Base-by-base conservation (phyloP, 257 asterid genomes). In the Ligustrum vulgare region DNA sequence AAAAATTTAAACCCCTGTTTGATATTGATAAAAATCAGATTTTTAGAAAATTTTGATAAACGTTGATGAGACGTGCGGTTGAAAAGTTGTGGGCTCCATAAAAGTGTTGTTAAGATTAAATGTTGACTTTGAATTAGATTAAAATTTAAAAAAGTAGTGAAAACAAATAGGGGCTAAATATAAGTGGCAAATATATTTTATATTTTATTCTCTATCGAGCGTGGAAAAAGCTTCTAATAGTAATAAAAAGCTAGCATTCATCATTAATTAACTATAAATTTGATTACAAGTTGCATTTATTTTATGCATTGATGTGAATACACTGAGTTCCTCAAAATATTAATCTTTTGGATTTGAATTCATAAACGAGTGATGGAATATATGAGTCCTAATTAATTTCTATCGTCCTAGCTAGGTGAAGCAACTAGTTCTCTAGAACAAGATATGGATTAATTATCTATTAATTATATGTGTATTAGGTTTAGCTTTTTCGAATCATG, bases 101-200 rank as follows among this genome's bases (percentile, higher is more conserved):
- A n/a, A n/a, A n/a, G n/a, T n/a, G n/a, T n/a, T n/a, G n/a, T n/a
- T n/a, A n/a, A n/a, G n/a, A n/a, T n/a, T n/a, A n/a, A n/a, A n/a
- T n/a, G n/a, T n/a, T n/a, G n/a, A n/a, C n/a, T n/a, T n/a, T n/a
- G n/a, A n/a, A n/a, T n/a, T n/a, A n/a, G n/a, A n/a, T n/a, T n/a
- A n/a, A n/a, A n/a, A n/a, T n/a, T n/a, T n/a, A n/a, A n/a, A n/a
- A n/a, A n/a, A n/a, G n/a, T n/a, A n/a, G n/a, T n/a, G n/a, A n/a
- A n/a, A n/a, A n/a, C n/a, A n/a, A n/a, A n/a, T n/a, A n/a, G n/a
- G n/a, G n/a, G 79, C 69, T 76, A 65, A 66, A 68, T 36, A 56
- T 80, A 70, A 81, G 88, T 86, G 88, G 86, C 63, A 41, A 56
- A 69, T 70, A 13, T 45, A 3, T 45, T 45, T 45, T 41, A 41